Evolutionary conservation across 768 basidiomycete genomes (phyloP).

Genomic region (Calocera cornea): DNA sequence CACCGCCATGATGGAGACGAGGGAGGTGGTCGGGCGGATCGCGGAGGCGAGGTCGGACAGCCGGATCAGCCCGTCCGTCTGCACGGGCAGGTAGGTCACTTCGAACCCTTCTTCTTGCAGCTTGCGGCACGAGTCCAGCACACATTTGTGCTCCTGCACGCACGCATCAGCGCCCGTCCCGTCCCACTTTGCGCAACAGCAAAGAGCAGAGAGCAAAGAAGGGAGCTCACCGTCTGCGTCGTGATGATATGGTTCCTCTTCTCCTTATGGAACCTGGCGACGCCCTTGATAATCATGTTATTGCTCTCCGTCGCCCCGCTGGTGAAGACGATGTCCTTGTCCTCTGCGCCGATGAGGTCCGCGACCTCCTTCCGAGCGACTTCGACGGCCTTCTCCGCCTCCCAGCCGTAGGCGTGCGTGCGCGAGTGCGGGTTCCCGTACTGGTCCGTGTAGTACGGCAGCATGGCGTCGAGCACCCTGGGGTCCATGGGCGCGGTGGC

Average conservation of each 20-base stretch:
- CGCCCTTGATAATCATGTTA: conserved; percentile 94
- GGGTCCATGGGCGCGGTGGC: conserved; percentile 98
- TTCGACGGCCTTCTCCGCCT: conserved; percentile 90
- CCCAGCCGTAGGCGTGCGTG: conserved; percentile 99
- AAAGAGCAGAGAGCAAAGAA: neutral
- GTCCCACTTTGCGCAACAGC: neutral
- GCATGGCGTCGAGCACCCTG: conserved; percentile 90
- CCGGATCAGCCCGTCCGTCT: conserved; percentile 67
- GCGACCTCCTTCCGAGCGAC: conserved; percentile 86
- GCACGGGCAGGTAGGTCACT: conserved; percentile 92
- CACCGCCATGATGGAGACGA: conserved; percentile 97
- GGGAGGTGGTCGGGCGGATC: conserved; percentile 70
- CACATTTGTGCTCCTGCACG: conserved; percentile 98
- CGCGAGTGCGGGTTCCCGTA: conserved; percentile 97
- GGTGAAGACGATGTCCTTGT: conserved; percentile 94
- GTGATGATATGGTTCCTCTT: conserved; percentile 91
- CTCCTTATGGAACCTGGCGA: conserved; percentile 87
- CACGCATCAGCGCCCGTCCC: neutral
- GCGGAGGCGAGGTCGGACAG: conserved; percentile 69
- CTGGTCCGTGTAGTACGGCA: conserved; percentile 88
- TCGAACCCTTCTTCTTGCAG: conserved; percentile 95
- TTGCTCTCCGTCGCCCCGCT: conserved; percentile 97
- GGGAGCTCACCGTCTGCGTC: conserved; percentile 64
- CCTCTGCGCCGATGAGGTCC: conserved; percentile 80
- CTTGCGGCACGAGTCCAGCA: conserved; percentile 92